Evolutionary conservation across 768 basidiomycete species (phyloP).

Genomic region (Tylopilus sp.): DNA sequence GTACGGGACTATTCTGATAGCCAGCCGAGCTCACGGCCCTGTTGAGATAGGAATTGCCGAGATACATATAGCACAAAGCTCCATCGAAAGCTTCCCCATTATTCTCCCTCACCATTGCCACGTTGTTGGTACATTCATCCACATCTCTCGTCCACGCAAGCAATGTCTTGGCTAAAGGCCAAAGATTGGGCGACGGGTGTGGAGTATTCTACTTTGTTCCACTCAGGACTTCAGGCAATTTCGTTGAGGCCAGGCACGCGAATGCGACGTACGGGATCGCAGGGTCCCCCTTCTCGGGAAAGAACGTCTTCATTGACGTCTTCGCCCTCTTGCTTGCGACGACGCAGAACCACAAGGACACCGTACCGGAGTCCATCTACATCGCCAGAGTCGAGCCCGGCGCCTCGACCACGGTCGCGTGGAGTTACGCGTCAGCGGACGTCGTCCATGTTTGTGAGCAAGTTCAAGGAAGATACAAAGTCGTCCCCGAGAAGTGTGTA

Average conservation of each 20-base stretch:
- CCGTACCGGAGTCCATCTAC: background rate
- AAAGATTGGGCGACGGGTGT: slow-evolving; percentile 29
- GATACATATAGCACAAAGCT: slow-evolving; percentile 26
- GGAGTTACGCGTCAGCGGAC: slow-evolving; percentile 7
- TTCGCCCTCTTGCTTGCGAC: slow-evolving; percentile 10
- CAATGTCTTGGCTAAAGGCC: slow-evolving; percentile 31
- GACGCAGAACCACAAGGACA: slow-evolving; percentile 1
- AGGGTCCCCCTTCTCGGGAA: slow-evolving; percentile 3
- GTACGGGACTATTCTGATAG: too few species aligned
- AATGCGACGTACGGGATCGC: slow-evolving; percentile 7
- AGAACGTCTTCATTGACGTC: background rate
- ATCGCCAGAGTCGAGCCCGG: slow-evolving; percentile 5
- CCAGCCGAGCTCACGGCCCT: slow-evolving; percentile 6
- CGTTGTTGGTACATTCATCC: background rate
- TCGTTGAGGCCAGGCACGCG: slow-evolving; percentile 13
- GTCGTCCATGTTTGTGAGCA: slow-evolving; percentile 15
- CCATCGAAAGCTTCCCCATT: background rate
- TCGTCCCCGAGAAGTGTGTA: background rate
- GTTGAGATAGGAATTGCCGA: slow-evolving; percentile 16
- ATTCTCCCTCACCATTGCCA: background rate
- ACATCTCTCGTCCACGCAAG: background rate
- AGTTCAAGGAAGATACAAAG: slow-evolving; percentile 16
- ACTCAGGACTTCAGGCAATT: slow-evolving; percentile 34
- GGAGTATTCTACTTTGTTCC: slow-evolving; percentile 35
- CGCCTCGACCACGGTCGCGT: background rate